Percentiles rank a stretch among this genome's conserved stretches.
phyloP scores from a whole-genome alignment of 2,329 filamentous ascomycete genomes.

The Sclerotinia glacialis region DNA sequence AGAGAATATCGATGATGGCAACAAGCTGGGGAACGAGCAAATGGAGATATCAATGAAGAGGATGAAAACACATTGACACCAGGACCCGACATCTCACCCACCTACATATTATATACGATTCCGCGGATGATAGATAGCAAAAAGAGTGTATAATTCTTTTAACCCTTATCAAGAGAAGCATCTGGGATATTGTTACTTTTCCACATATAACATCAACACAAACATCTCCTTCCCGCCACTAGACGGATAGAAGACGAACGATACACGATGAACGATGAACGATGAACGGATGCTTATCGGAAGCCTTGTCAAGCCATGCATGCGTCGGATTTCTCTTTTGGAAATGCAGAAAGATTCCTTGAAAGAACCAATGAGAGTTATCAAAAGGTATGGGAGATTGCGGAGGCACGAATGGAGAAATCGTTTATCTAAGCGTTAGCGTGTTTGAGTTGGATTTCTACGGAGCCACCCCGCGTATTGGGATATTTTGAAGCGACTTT shows the following conservation, averaged over 20 bases:
- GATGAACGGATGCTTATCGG: constrained; percentile 8
- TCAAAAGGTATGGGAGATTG: background rate
- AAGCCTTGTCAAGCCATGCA: background rate
- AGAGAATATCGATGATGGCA: background rate
- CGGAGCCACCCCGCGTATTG: constrained; percentile 8
- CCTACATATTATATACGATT: background rate
- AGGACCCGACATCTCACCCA: background rate
- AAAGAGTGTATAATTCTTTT: background rate
- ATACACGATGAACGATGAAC: too few species aligned
- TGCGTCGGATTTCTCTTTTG: background rate
- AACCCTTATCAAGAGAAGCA: constrained; percentile 10
- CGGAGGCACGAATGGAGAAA: background rate
- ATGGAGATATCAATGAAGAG: background rate
- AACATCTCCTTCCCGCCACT: background rate
- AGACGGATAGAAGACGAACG: background rate
- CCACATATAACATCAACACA: background rate
- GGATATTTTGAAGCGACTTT: background rate
- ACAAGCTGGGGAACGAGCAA: too few species aligned
- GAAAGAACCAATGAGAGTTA: background rate
- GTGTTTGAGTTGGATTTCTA: background rate
- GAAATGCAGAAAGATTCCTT: background rate
- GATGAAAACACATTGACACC: background rate
- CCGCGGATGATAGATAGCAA: constrained; percentile 1
- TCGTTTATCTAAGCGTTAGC: background rate
- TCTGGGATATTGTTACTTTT: background rate